Percentiles rank a stretch among this genome's conserved stretches.
Evolutionary conservation across 495 filamentous ascomycete genomes (phyloP).

Genomic region (Clohesyomyces aquaticus): DNA sequence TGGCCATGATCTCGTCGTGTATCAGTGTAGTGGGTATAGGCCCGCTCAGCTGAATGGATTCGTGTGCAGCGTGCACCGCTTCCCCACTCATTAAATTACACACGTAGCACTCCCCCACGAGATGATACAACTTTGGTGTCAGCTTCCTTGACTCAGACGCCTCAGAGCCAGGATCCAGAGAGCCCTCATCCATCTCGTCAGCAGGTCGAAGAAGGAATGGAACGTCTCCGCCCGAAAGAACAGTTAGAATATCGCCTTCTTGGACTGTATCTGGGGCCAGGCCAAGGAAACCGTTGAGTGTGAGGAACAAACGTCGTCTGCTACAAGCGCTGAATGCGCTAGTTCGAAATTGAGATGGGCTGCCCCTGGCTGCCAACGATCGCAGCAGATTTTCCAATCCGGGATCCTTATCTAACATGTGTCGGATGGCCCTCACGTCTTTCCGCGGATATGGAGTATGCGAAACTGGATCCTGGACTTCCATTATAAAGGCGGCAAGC

Average conservation of each 20-base stretch:
- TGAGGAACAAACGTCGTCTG: conserved; percentile 10
- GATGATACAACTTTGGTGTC: not conserved
- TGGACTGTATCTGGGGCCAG: not conserved
- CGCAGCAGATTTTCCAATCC: not conserved
- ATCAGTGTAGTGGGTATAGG: not conserved
- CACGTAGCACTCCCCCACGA: conserved; percentile 16
- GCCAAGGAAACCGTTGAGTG: conserved; percentile 7
- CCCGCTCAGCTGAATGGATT: not conserved
- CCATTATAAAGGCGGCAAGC: not conserved
- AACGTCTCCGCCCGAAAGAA: conserved; percentile 3
- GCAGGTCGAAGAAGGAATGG: conserved; percentile 6
- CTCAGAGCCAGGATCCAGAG: not conserved
- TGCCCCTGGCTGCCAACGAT: not conserved
- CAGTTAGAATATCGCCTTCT: conserved; percentile 8
- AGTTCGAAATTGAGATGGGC: not conserved
- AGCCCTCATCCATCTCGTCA: not conserved
- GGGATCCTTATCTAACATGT: not conserved
- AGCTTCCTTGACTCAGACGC: not conserved
- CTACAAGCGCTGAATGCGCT: not conserved
- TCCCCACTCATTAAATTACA: conserved; percentile 5
- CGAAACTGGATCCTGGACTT: not conserved
- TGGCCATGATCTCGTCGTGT: conserved; percentile 1
- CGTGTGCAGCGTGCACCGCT: not conserved
- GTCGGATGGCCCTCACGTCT: not conserved
- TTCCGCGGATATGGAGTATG: too few relatives aligned